Evolutionary conservation across 148 eudicot genomes (phyloP).

Genomic region (Arctostaphylos glauca): DNA sequence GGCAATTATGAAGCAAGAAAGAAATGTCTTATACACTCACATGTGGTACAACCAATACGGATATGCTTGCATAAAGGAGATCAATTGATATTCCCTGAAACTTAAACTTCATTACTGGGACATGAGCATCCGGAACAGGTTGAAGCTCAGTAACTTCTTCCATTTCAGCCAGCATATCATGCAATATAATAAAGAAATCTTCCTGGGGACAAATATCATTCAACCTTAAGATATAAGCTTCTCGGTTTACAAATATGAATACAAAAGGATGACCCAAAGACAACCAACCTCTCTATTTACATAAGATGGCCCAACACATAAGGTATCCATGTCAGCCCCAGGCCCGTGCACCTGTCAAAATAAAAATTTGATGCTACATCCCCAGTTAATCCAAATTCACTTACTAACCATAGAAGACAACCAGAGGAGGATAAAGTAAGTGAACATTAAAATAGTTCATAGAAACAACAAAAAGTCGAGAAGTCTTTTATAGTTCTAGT

Average conservation of each 20-base stretch:
- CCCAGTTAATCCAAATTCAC: neutral
- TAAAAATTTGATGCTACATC: conserved; percentile 2
- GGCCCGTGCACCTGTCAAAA: conserved; percentile 33
- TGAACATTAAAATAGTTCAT: neutral
- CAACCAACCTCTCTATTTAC: conserved; percentile 29
- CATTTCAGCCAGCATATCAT: conserved; percentile 45
- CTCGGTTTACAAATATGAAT: neutral
- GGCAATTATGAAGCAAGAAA: neutral
- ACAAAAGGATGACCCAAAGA: neutral
- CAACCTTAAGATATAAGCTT: neutral
- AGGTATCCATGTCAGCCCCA: conserved; percentile 29
- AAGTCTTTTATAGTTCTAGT: neutral
- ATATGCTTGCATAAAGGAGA: conserved; percentile 54
- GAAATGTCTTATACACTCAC: conserved; percentile 27
- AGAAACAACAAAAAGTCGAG: neutral
- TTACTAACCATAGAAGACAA: conserved; percentile 1
- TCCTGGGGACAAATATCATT: conserved; percentile 25
- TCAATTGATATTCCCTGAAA: conserved; percentile 52
- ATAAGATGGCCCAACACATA: conserved; percentile 33
- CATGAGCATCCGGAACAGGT: conserved; percentile 58
- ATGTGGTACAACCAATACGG: conserved; percentile 36
- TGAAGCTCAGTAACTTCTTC: conserved; percentile 51
- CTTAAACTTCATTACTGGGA: conserved; percentile 59
- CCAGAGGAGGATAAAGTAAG: neutral
- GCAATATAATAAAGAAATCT: conserved; percentile 47